These are phyloP conservation scores for Backusella psychrophila DNA, from an alignment of 192 early-diverging fungal species.

Conservation along the genomic window DNA sequence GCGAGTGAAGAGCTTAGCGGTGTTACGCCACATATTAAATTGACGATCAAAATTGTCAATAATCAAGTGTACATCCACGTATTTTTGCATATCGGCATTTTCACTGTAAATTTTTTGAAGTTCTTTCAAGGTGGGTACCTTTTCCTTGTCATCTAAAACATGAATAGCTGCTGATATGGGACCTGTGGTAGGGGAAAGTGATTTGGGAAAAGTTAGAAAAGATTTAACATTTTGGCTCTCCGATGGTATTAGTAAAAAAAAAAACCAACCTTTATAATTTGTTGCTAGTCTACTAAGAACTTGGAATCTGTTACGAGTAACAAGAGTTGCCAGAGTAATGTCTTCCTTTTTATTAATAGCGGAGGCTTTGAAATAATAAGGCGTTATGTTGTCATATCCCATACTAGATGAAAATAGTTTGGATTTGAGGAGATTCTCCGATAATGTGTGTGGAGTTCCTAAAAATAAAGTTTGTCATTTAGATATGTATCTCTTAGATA, in stretches of 20 bases:
- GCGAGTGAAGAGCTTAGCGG: conserved; percentile 56
- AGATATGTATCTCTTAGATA: too few relatives aligned
- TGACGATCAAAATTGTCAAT: conserved; percentile 57
- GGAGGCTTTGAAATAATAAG: conserved; percentile 51
- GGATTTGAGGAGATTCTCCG: conserved; percentile 47
- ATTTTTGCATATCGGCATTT: conserved; percentile 45
- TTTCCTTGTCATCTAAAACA: conserved; percentile 46
- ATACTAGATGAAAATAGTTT: conserved; percentile 51
- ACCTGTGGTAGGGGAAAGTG: conserved; percentile 12
- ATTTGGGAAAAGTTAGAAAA: not conserved
- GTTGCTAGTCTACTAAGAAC: conserved; percentile 46
- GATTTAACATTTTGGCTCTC: conserved; percentile 13
- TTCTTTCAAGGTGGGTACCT: conserved; percentile 40
- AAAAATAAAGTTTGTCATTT: not conserved
- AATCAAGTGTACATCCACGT: conserved; percentile 56
- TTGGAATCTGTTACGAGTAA: conserved; percentile 48
- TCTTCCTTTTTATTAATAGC: conserved; percentile 40
- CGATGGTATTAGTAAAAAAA: conserved; percentile 29
- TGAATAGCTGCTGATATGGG: conserved; percentile 59
- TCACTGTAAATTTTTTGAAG: conserved; percentile 41
- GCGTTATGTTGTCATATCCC: conserved; percentile 51
- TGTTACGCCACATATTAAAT: conserved; percentile 65
- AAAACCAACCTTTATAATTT: conserved; percentile 43
- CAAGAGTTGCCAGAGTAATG: conserved; percentile 53
- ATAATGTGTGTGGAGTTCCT: conserved; percentile 2